A percentile compares a stretch with the other conserved stretches of the same genome.
phyloP scores from a whole-genome alignment of 306 rosid genomes.

The Fragaria nilgerrensis region DNA sequence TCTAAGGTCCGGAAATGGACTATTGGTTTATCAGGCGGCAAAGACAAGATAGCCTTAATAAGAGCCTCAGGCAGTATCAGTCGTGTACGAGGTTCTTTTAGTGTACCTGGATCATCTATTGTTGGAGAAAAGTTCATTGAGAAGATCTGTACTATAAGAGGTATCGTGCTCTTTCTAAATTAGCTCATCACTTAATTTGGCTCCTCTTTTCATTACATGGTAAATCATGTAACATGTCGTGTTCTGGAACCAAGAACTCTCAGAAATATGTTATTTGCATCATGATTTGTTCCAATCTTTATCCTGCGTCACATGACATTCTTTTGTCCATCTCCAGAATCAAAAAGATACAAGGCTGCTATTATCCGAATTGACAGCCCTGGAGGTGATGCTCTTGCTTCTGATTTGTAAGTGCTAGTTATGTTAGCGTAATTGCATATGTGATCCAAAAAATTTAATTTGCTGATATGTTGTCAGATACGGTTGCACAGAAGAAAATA shows the following conservation, averaged over 20 bases:
- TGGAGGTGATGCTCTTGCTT: constrained; percentile 99
- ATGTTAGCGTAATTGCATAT: constrained; percentile 15
- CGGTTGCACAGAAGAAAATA: background rate
- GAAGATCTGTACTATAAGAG: constrained; percentile 84
- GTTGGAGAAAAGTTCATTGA: constrained; percentile 82
- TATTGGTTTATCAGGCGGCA: constrained; percentile 74
- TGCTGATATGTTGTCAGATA: background rate
- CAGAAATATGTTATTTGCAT: background rate
- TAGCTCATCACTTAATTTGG: constrained; percentile 18
- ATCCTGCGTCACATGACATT: constrained; percentile 9
- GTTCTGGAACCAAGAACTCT: background rate
- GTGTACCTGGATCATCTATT: constrained; percentile 63
- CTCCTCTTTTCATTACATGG: background rate
- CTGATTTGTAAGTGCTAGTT: constrained; percentile 87
- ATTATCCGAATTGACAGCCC: constrained; percentile 97
- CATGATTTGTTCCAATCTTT: background rate
- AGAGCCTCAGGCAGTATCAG: constrained; percentile 95
- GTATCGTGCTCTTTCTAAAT: constrained; percentile 40
- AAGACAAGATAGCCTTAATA: constrained; percentile 79
- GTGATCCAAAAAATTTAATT: background rate
- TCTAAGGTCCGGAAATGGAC: constrained; percentile 76
- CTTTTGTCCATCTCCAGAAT: constrained; percentile 49
- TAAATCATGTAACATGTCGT: background rate
- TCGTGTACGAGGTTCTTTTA: constrained; percentile 52
- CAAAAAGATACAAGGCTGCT: constrained; percentile 81